phyloP scores from a whole-genome alignment of 2,329 filamentous ascomycete species.

The Trichoderma breve region DNA sequence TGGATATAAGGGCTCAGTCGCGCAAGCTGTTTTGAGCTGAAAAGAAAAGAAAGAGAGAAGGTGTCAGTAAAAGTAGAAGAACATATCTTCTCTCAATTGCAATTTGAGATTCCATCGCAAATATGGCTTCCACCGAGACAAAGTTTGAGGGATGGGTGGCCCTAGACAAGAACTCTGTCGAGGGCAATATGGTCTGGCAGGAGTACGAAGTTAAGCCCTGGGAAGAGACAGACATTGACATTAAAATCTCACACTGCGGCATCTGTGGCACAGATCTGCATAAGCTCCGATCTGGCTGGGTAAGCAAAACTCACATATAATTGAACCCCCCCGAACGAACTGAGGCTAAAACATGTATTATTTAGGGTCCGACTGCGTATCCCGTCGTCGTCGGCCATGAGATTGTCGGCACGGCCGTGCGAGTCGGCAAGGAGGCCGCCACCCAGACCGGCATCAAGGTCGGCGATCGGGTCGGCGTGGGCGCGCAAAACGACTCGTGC shows the following conservation, averaged over 20 bases:
- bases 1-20: neutral
- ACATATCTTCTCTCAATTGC: neutral
- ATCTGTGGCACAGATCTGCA: constrained; percentile 12
- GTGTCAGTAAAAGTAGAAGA: neutral
- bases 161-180: neutral
- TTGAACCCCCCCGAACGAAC: neutral
- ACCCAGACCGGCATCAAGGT: constrained; percentile 51
- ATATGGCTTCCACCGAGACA: neutral
- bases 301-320: neutral
- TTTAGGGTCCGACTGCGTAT: constrained; percentile 28
- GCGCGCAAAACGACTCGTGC: constrained; percentile 65
- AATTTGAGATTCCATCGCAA: neutral
- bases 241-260: constrained; percentile 15
- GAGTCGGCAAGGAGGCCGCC: constrained; percentile 44
- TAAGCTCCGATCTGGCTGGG: constrained; percentile 15
- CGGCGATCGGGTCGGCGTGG: constrained; percentile 66
- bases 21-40: neutral
- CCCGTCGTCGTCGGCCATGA: constrained; percentile 63
- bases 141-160: constrained; percentile 16
- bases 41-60: neutral
- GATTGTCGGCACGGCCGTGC: constrained; percentile 58
- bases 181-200: constrained; percentile 17
- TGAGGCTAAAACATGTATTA: neutral
- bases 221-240: constrained; percentile 16
- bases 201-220: neutral